Base-by-base conservation (phyloP, 768 basidiomycete genomes). In the Ephemerocybe angulata region DNA sequence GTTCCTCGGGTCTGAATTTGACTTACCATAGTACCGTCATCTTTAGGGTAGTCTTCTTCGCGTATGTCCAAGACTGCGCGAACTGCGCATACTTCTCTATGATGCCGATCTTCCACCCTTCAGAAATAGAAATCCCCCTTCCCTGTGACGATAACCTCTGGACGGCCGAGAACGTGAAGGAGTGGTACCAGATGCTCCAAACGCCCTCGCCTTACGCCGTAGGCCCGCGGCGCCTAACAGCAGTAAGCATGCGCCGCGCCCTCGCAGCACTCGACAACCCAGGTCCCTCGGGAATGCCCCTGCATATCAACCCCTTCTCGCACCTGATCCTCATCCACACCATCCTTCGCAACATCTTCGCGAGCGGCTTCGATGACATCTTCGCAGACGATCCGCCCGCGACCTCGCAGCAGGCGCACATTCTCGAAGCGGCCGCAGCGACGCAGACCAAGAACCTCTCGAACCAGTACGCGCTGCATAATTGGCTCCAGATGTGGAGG, bases 401-500 rank as follows among this genome's bases (percentile, higher is more conserved):
- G 41, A 52, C 33, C 51, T 49, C 51, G 42, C 59, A 31, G 54
- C 52, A 24, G 57, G 56, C 50, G 25, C 46, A 47, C 21, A 24
- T 50, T 31, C 30, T 50, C 15, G 48, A 50, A 35, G 48, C 48
- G 29, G 48, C 38, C 38, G 43, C 22, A 21, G 46, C 28, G 22
- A 27, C 30, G 30, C 44, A 43, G 48, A 30, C 29, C 40, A 50
- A 58, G 64, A 67, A 53, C 62, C 69, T 74, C 61, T 60, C 69
- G 12, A 68, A 78, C 30, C 82, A 84, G 61, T 76, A 73, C 60
- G 75, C 77, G 27, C 70, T 86, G 31, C 81, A 84, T 61, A 80
- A 78, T 60, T 85, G 84, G 84, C 69, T 84, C 40, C 76, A 78
- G 61, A 75, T 77, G 65, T 85, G 83, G 83, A 65, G 72, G 42